Evolutionary conservation across 2,329 filamentous ascomycete genomes (phyloP), one percentile per base, ranked within the genome.

Genomic region (Chalara sp.): DNA sequence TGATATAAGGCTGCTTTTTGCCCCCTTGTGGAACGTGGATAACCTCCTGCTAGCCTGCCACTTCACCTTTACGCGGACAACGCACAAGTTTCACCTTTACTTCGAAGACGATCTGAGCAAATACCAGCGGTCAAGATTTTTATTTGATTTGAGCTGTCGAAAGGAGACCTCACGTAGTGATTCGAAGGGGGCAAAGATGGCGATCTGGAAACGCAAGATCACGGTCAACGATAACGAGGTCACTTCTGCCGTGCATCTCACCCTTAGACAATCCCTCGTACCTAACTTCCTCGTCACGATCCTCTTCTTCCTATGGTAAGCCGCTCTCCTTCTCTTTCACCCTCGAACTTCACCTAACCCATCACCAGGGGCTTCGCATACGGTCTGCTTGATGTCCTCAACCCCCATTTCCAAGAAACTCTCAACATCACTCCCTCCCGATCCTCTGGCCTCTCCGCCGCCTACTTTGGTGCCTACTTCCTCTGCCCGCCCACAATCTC

Each of bases 401-500:
- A 73, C 58, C 66, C 66, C 21, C 66, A 70, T 43, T 72, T 73
- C 62, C 70, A 72, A 52, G 63, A 64, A 40, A 63, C 66, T 1
- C 60, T 72, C 29, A 60, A 71, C 51, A 68, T 72, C 53, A 67
- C 52, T 3, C 33, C 57, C 3, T 53, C 55, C n/a, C 53, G 53
- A 46, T 45, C 61, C 5, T 55, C 53, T 1, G 58, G 61, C 44
- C 58, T 63, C 11, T 59, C 60, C 41, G 63, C 60, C 10, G 61
- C 64, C 69, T 56, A 67, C 48, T 67, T 68, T 31, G 75, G 79
- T 13, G 78, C 81, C 10, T 86, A 88, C 61, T 85, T 85, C 13
- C 73, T 89, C 44, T 84, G 83, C 6, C 87, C 87, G 52, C 74
- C 84, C 53, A 79, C 84, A 52, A 62, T 73, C 48, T 79, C 84